phyloP scores from a whole-genome alignment of 2,329 filamentous ascomycete species.

The Xylariaceae sp. region DNA sequence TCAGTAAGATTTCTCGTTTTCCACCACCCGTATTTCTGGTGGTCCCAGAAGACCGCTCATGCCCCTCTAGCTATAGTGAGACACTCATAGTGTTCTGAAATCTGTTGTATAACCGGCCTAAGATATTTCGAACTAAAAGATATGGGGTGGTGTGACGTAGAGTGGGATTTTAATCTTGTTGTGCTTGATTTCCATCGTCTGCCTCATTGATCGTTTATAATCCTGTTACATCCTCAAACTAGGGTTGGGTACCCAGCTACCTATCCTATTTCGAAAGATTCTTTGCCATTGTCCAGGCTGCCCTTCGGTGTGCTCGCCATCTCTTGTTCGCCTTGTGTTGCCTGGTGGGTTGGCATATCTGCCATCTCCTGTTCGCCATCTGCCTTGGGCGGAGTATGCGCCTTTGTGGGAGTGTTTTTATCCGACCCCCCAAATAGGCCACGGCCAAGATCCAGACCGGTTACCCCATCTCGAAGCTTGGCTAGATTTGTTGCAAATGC shows the following conservation, averaged over 20 bases:
- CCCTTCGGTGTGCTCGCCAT: conserved; percentile 11
- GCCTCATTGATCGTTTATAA: neutral
- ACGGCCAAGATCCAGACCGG: conserved; percentile 56
- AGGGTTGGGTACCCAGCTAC: neutral
- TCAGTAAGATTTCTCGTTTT: neutral
- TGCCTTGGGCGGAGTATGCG: neutral
- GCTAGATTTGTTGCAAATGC: conserved; percentile 50
- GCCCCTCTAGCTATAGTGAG: neutral
- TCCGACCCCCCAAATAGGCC: conserved; percentile 46
- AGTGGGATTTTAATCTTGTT: neutral
- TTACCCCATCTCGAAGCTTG: conserved; percentile 55
- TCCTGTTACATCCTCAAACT: neutral
- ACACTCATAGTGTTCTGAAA: neutral
- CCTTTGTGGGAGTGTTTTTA: conserved; percentile 10
- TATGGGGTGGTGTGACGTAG: neutral
- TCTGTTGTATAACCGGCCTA: neutral
- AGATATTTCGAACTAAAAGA: neutral
- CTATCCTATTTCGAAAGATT: neutral
- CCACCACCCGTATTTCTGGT: neutral
- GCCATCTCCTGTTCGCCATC: conserved; percentile 36
- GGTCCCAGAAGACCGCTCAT: neutral
- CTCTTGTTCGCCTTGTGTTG: conserved; percentile 11
- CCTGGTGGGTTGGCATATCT: conserved; percentile 30
- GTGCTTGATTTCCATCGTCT: neutral
- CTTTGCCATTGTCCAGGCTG: neutral